Evolutionary conservation across 1,139 yeast species (phyloP), one percentile per base, ranked within the genome.

Genomic region (Protomyces lactucae-debilis): DNA sequence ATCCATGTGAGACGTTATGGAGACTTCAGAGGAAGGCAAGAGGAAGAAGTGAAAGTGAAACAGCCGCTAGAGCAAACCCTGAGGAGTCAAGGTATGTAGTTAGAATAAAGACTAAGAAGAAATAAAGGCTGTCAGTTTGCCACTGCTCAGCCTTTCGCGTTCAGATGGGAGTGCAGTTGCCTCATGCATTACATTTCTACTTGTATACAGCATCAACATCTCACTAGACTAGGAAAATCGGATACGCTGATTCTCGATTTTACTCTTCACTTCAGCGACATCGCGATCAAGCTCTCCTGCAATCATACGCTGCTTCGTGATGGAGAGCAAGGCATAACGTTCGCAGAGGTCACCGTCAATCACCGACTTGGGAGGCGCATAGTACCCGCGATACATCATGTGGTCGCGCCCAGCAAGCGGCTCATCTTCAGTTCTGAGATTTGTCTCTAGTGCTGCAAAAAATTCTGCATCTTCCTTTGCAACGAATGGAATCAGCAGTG

Each of bases 281-380:
- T 83, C 75, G 67, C 85, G 77, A 53, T 84, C 88, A 68, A 87
- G 72, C 64, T 77, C 79, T 4, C 76, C 75, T 0, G 88, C 84
- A 55, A 88, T 79, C 45, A 71, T 73, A 40, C 79, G 74, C 71
- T 85, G 83, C 10, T 73, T 70, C 0, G 76, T 75, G 0, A 72
- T 72, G 1, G 75, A 72, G 45, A 87, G 73, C 8, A 71, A 71
- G 46, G 74, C 73, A 71, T 77, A 88, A 60, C 75, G 74, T 71
- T 90, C 97, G 61, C 93, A 78, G 36, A 89, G 77, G 73, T 93
- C 98, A 10, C 99, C 99, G 74, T 93, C 98, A 55, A 93, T 80
- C 1, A 88, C 85, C 64, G 84, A 82, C 69, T 85, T 86, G 5
- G 82, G 83, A 0, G 97, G 97, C 23, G 84, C 85, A 72, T 89